phyloP scores from a whole-genome alignment of 2,329 filamentous ascomycete genomes.

The Penicillium sp. region DNA sequence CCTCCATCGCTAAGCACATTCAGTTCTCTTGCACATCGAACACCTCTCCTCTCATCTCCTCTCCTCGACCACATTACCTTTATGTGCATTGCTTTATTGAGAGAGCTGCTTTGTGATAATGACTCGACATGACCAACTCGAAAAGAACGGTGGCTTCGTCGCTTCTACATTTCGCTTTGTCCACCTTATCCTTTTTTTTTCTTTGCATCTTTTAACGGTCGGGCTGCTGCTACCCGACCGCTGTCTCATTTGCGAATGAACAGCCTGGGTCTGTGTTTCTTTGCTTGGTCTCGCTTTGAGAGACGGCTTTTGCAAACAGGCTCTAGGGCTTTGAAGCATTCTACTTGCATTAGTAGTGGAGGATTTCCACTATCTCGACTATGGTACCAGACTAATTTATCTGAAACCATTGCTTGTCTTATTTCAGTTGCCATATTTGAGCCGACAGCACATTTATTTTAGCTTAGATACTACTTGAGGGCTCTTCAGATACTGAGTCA shows the following conservation, averaged over 20 bases:
- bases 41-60: not conserved
- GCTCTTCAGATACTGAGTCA: not conserved
- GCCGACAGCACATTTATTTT: not conserved
- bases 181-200: slow-evolving; percentile 4
- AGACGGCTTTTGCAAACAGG: slow-evolving; percentile 4
- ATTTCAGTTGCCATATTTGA: not conserved
- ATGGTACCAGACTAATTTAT: slow-evolving; percentile 4
- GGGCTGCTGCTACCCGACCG: slow-evolving; percentile 12
- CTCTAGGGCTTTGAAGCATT: slow-evolving; percentile 1
- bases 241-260: not conserved
- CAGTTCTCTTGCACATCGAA: not conserved
- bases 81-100: slow-evolving; percentile 13
- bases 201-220: slow-evolving; percentile 6
- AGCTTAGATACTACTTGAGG: slow-evolving; percentile 3
- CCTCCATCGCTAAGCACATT: slow-evolving; percentile 12
- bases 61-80: not conserved
- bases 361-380: not conserved
- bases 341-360: slow-evolving; percentile 1
- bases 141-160: slow-evolving; percentile 20
- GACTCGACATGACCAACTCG: slow-evolving; percentile 24
- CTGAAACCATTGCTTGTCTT: slow-evolving; percentile 8
- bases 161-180: slow-evolving; percentile 18
- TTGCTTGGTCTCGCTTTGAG: slow-evolving; percentile 3
- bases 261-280: not conserved
- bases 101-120: slow-evolving; percentile 16